Evolutionary conservation across 139 green algal species (phyloP), one percentile per base, ranked within the genome.

Genomic region (Chlamydomonas schloesseri): DNA sequence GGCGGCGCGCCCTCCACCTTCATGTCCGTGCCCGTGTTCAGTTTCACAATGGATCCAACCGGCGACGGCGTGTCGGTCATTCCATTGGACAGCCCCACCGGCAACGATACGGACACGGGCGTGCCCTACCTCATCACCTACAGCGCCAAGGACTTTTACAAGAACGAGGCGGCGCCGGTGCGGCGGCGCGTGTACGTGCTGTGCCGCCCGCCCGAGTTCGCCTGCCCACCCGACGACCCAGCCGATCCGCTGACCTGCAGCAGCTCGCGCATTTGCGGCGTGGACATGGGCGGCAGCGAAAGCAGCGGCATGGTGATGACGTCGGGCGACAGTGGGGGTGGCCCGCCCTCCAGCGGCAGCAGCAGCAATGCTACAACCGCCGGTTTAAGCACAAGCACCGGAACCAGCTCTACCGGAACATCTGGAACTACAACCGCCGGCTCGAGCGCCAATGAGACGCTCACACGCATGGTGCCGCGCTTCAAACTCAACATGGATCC

Each of bases 101-200:
- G 74, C 57, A 82, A 82, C 57, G 74, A 82, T 34, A 82, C 74
- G 23, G 15, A 33, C 10, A 55, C 28, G 3, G 20, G 9, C 21
- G 11, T 62, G 33, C 77, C 77, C 3, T 83, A 73, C 62, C 36
- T 83, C 28, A 34, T 83, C 8, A 62, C 62, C 18, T 83, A 83
- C 77, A 9, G 20, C 0, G 77, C 57, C 50, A 33, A 42, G 4
- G 75, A 82, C 58, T 31, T 46, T 42, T 20, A 36, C 14, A 36
- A 60, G 20, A 72, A 73, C 42, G 6, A 31, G 11, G 77, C 77
- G 10, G 0, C 5, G 1, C 21, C 10, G 1, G 77, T 53, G 5
- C 77, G 33, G 15, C 77, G 77, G 28, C 77, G 77, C 37, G 77
- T 83, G 8, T 83, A 83, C 77, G 42, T 83, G 28, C 37, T 83